A percentile compares a stretch with the other conserved stretches of the same genome.
Evolutionary conservation across 495 filamentous ascomycete species (phyloP).

Genomic region (Penicillium canariense): DNA sequence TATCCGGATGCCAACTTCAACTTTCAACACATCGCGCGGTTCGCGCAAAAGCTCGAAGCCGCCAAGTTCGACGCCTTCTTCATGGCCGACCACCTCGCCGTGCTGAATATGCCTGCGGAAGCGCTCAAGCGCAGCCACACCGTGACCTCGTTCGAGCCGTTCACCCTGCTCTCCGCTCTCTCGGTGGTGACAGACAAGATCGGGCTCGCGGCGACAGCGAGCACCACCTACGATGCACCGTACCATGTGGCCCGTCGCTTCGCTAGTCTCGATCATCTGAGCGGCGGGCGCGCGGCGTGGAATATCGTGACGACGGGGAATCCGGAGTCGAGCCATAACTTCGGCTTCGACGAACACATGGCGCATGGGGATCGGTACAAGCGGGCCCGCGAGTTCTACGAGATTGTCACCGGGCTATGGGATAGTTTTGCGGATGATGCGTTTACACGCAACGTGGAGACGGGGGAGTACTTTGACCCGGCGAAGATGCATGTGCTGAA

Average conservation of each 20-base stretch:
- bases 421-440: slow-evolving; percentile 57
- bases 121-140: slow-evolving; percentile 57
- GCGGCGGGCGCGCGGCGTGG: slow-evolving; percentile 50
- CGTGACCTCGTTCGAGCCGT: slow-evolving; percentile 51
- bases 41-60: slow-evolving; percentile 54
- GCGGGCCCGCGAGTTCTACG: slow-evolving; percentile 40
- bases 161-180: slow-evolving; percentile 49
- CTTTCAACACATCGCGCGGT: slow-evolving; percentile 50
- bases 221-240: slow-evolving; percentile 61
- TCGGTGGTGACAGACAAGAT: slow-evolving; percentile 48
- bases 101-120: slow-evolving; percentile 57
- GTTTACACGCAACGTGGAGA: slow-evolving; percentile 47
- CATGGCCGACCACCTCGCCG: slow-evolving; percentile 60
- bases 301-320: slow-evolving; percentile 43
- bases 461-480: slow-evolving; percentile 48
- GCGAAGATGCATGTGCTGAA: slow-evolving; percentile 48
- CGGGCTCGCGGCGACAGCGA: slow-evolving; percentile 54
- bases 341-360: slow-evolving; percentile 36
- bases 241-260: slow-evolving; percentile 63
- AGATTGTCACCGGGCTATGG: slow-evolving; percentile 44
- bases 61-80: slow-evolving; percentile 64
- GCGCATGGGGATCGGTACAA: slow-evolving; percentile 38
- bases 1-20: slow-evolving; percentile 61
- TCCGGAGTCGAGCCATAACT: slow-evolving; percentile 37
- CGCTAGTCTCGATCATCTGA: slow-evolving; percentile 61